Conservation (phyloP, 768 basidiomycete species). For the Boletus sp. region DNA sequence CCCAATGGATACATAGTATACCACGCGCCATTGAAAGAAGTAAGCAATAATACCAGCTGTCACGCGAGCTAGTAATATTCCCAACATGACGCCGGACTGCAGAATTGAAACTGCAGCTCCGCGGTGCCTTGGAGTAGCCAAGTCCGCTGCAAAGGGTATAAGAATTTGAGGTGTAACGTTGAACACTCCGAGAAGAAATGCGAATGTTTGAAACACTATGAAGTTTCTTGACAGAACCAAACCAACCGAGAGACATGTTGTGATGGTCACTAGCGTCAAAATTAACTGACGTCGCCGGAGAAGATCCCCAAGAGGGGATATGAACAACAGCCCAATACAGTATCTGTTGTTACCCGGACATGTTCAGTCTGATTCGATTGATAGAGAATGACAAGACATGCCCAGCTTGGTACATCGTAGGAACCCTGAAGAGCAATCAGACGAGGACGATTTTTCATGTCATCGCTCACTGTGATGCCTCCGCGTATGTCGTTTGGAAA, state of each 20-base stretch:
- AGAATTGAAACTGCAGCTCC: constrained; percentile 28
- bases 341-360: neutral
- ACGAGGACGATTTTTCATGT: neutral
- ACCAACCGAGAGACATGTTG: constrained; percentile 37
- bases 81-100: constrained; percentile 25
- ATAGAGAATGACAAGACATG: constrained; percentile 22
- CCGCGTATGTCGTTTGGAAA: constrained; percentile 31
- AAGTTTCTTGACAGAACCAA: constrained; percentile 34
- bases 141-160: constrained; percentile 43
- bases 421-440: constrained; percentile 40
- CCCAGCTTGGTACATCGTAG: constrained; percentile 67
- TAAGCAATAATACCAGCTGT: constrained; percentile 38
- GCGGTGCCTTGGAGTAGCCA: constrained; percentile 32
- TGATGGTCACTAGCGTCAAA: constrained; percentile 32
- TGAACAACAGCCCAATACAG: constrained; percentile 37
- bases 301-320: constrained; percentile 45
- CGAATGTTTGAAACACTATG: constrained; percentile 32
- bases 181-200: constrained; percentile 37
- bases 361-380: neutral
- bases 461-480: constrained; percentile 29
- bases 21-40: constrained; percentile 38
- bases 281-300: constrained; percentile 41
- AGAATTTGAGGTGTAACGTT: constrained; percentile 38
- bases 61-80: constrained; percentile 29
- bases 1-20: constrained; percentile 41